Evolutionary conservation across 441 rosid genomes (phyloP), one percentile per base, ranked within the genome.

Genomic region (Breynia disticha): DNA sequence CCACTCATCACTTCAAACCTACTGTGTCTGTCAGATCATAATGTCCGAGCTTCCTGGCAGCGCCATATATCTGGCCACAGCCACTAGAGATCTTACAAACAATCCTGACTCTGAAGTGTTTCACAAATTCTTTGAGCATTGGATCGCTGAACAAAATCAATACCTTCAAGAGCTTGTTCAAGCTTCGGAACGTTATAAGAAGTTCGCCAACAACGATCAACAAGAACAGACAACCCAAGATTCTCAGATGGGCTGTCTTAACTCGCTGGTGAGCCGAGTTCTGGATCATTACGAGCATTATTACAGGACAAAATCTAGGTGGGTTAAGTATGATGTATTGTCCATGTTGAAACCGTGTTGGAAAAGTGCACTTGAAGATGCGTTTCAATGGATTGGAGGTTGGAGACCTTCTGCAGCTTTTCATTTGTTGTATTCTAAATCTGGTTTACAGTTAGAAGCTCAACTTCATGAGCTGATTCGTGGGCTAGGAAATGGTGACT

Each of bases 361-460:
- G 86, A 60, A 44, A 39, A 77, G 71, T 55, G 48, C 54, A 1
- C 64, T 80, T 0, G 79, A 80, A 66, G 67, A 63, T 4, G 75
- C 76, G 7, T 64, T 64, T 16, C 59, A 52, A 2, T 64, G 68
- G 63, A 64, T 53, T 20, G 63, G 59, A 12, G 68, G 76, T 15
- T 77, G 86, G 86, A 60, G 79, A 16, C 80, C 80, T 7, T 59
- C 60, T 62, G 61, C 51, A 70, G 77, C 80, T 19, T 73, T 80
- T 55, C 82, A 80, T 64, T 54, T 80, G 55, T 71, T 80, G 54
- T 73, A 72, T 67, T 80, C 79, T 12, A 71, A 71, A 43, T 72
- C 79, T 1, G 77, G 82, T 11, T 19, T 68, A 35, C 76, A 80
- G 46, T 59, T 79, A 0, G 76, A 70, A 54, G 67, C 65, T 17